Base-by-base conservation (phyloP, 2,329 filamentous ascomycete genomes). In the Sporothrix phasma region DNA sequence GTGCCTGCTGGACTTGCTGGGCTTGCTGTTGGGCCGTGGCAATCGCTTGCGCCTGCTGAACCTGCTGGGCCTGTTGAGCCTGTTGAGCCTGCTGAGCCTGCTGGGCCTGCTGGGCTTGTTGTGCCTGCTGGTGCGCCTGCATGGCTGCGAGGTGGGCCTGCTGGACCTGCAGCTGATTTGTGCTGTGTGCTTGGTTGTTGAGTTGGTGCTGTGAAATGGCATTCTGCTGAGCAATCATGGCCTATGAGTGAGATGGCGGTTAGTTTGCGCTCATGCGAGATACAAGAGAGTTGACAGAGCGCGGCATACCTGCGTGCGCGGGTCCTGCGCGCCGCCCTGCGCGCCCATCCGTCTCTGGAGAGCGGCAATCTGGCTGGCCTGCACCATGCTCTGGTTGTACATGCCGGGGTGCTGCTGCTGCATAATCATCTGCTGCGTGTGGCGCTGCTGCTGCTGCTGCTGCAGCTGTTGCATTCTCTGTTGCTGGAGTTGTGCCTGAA, bases 351-450 rank as follows among this genome's bases (percentile, higher is more conserved):
- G 75, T 67, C 81, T 75, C 69, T 64, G 67, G 3, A 84, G 77
- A 51, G 74, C 66, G 8, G 67, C 67, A 10, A 68, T 31, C 17
- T 69, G 68, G 61, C 73, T 74, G 60, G 78, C 69, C 69, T 73
- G 79, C 73, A 85, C 81, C 72, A 86, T 82, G 41, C 77, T 81
- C 69, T 84, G 81, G 66, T 78, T 79, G 56, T 80, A 79, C 80
- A 79, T 65, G 69, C 70, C 64, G 76, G 64, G 64, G 67, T 85
- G 82, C 68, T 85, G 82, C 68, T 84, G 81, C 17, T 78, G 77
- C 75, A 85, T 77, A 65, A 84, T 73, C 6, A 77, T 76, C 67
- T 86, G 82, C 60, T 80, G 76, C 24, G 75, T 74, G 64, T 81
- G 77, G 64, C 78, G 76, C 64, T 84, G 81, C 51, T 86, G 83